Evolutionary conservation across 163 green algal genomes (phyloP), one percentile per base, ranked within the genome.

Genomic region (Scenedesmus sp.): DNA sequence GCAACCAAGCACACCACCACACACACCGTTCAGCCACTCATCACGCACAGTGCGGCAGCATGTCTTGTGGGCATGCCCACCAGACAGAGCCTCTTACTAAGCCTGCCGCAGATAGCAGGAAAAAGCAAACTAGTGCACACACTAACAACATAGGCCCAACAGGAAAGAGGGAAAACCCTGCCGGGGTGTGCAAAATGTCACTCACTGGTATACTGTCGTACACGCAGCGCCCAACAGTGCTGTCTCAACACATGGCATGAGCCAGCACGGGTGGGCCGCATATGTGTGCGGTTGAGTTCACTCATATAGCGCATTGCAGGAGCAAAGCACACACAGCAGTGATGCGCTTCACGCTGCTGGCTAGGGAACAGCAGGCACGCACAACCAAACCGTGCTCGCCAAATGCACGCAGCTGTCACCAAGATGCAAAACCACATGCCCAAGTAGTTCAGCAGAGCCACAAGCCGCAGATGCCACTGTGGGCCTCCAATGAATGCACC

Each of bases 81-180:
- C 65, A 76, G 40, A 40, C 65, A 40, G 65, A 76, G 65, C 65
- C 65, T 76, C 65, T 5, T 76, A 76, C 65, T 76, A 76, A 76
- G 65, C 65, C 65, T 76, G 65, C 65, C 30, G 37, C 6, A 76
- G 30, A 18, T 37, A 40, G 65, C 65, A 76, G 65, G 30, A 76
- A 76, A 18, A 76, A 76, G 65, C 65, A 76, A 26, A 40, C 20
- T 40, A 76, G 30, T 76, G 30, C 65, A 76, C 65, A 72, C 59
- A 24, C 59, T 76, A 16, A 76, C 30, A 26, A 76, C 59, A 72
- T 1, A 76, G 30, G 49, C 30, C 65, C 30, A 7, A 18, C 65
- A 76, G 65, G 65, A 76, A 37, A 72, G 22, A 76, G 30, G 65
- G 65, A 76, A 76, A 76, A 76, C 65, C 65, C 65, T 76, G 65